Percentiles rank a stretch among this genome's conserved stretches.
These are phyloP conservation scores for Citrus hindsii DNA, from an alignment of 345 rosid species.

Conservation along the genomic window DNA sequence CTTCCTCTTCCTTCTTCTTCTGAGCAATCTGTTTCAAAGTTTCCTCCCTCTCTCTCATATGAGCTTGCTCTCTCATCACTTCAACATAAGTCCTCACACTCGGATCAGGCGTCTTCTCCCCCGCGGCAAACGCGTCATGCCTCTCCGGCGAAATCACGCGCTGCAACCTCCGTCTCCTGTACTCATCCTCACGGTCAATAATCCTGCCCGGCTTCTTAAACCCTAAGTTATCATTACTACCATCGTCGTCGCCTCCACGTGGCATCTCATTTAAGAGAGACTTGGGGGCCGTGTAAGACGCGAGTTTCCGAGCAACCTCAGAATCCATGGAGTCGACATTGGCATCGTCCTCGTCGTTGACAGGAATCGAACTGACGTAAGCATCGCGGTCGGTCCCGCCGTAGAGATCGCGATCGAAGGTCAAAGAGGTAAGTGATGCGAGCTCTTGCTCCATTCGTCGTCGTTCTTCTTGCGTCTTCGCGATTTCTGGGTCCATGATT, in stretches of 20 bases:
- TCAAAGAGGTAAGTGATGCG: constrained; percentile 66
- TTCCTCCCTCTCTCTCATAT: constrained; percentile 59
- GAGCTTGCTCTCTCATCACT: constrained; percentile 80
- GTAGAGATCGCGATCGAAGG: constrained; percentile 76
- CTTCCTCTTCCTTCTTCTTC: constrained; percentile 84
- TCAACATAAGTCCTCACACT: constrained; percentile 73
- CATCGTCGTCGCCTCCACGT: constrained; percentile 56
- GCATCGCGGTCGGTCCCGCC: constrained; percentile 66
- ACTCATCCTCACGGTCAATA: constrained; percentile 91
- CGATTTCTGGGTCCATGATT: constrained; percentile 67
- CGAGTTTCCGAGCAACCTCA: constrained; percentile 69
- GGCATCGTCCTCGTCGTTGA: constrained; percentile 79
- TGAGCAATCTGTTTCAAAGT: constrained; percentile 50
- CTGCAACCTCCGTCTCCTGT: constrained; percentile 77
- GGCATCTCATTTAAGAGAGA: constrained; percentile 74
- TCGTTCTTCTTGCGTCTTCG: constrained; percentile 82
- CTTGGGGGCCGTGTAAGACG: constrained; percentile 93
- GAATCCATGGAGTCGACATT: constrained; percentile 54
- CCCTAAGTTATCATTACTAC: constrained; percentile 41
- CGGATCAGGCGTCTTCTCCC: constrained; percentile 93
- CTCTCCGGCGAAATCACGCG: constrained; percentile 89
- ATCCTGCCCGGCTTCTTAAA: constrained; percentile 64
- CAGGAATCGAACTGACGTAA: constrained; percentile 70
- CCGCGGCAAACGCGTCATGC: constrained; percentile 84
- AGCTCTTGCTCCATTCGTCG: constrained; percentile 66